Percentiles rank a stretch among this genome's conserved stretches.
phyloP scores from a whole-genome alignment of 116 monocot species.

The Zostera marina region DNA sequence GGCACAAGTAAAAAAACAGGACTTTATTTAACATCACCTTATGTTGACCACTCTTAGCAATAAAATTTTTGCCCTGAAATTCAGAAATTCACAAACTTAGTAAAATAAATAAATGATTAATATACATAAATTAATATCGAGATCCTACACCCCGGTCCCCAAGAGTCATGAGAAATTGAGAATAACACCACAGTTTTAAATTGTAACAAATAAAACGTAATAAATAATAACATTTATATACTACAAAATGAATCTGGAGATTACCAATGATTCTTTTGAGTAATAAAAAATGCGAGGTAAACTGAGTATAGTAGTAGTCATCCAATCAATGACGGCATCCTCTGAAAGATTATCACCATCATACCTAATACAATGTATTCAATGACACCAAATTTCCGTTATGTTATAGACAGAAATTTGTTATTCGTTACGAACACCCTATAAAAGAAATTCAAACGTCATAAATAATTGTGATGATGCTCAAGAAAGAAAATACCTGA shows the following conservation, averaged over 20 bases:
- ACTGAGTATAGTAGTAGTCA: conserved; percentile 61
- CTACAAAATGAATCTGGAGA: background rate
- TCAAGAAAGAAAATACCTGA: conserved; percentile 46
- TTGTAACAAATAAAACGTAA: background rate
- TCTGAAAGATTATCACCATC: conserved; percentile 51
- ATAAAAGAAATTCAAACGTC: background rate
- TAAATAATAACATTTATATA: background rate
- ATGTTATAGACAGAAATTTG: background rate
- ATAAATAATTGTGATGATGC: background rate
- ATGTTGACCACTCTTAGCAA: conserved; percentile 50
- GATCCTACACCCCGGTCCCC: background rate
- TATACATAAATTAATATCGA: background rate
- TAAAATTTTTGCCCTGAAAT: conserved; percentile 58
- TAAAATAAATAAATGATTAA: background rate
- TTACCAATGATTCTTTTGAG: conserved; percentile 83
- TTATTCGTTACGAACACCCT: background rate
- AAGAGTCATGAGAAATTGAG: background rate
- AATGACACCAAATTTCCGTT: background rate
- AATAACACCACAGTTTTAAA: background rate
- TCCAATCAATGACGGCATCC: conserved; percentile 90
- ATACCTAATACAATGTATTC: conserved; percentile 31
- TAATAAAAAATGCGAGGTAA: conserved; percentile 86
- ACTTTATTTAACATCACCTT: conserved; percentile 34
- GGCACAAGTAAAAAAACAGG: background rate
- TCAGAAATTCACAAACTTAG: background rate